A percentile compares a stretch with the other conserved stretches of the same genome.
Conservation (phyloP, 768 basidiomycete species). For the Rhodotorula babjevae region DNA sequence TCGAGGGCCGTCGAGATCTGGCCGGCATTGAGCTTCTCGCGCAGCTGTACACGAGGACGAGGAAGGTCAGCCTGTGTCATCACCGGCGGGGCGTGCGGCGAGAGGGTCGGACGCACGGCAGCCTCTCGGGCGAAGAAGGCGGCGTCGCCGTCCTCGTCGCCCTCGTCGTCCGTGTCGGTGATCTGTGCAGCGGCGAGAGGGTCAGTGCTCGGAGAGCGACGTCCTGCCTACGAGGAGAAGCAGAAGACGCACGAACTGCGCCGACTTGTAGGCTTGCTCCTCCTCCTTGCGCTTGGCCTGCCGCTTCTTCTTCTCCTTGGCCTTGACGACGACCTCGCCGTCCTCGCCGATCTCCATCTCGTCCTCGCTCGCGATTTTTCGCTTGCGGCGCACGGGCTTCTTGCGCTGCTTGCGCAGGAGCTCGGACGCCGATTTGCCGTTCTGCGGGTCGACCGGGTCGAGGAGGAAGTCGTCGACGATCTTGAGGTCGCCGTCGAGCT, state of each 20-base stretch:
- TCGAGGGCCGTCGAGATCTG: conserved; percentile 8
- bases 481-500: conserved; percentile 63
- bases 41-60: neutral
- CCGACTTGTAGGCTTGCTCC: conserved; percentile 36
- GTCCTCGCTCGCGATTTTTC: neutral
- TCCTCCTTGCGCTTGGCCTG: conserved; percentile 35
- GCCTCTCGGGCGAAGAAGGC: conserved; percentile 37
- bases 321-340: neutral
- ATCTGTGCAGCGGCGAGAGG: neutral
- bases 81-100: neutral
- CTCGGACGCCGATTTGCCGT: conserved; percentile 63
- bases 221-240: neutral
- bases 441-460: conserved; percentile 72
- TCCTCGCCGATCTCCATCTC: neutral
- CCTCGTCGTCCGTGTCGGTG: conserved; percentile 39
- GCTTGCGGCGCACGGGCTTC: conserved; percentile 39
- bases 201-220: neutral
- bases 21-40: conserved; percentile 23
- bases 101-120: conserved; percentile 4
- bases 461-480: conserved; percentile 79
- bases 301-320: conserved; percentile 11
- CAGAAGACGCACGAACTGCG: conserved; percentile 30
- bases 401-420: conserved; percentile 63
- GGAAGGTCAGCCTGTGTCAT: neutral
- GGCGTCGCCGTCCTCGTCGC: conserved; percentile 29